Evolutionary conservation across 345 rosid species (phyloP).

Genomic region (Dipteronia sinensis): DNA sequence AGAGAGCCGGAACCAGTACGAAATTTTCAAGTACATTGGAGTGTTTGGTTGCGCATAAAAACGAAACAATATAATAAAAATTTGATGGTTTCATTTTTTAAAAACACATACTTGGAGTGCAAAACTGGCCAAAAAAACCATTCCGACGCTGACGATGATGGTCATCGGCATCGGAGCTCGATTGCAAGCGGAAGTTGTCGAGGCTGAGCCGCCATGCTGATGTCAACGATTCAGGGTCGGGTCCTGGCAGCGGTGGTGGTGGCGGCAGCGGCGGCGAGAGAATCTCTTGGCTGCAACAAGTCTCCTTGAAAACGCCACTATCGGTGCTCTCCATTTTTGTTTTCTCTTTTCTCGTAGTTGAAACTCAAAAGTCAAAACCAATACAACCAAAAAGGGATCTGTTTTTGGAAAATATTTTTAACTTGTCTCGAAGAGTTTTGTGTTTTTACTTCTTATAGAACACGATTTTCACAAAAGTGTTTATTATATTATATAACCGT

Average conservation of each 20-base stretch:
- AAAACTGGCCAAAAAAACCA: conserved; percentile 36
- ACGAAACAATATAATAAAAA: too few relatives aligned
- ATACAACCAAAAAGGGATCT: too few relatives aligned
- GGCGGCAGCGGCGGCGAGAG: conserved; percentile 27
- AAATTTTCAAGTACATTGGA: too few relatives aligned
- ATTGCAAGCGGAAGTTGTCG: conserved; percentile 42
- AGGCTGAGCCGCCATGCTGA: conserved; percentile 54
- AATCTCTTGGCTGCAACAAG: background rate
- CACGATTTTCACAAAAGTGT: background rate
- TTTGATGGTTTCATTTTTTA: too few relatives aligned
- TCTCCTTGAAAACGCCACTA: background rate
- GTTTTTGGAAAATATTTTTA: too few relatives aligned
- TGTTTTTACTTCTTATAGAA: too few relatives aligned
- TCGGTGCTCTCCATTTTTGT: background rate
- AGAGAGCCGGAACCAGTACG: too few relatives aligned
- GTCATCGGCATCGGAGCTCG: background rate
- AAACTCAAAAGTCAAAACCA: too few relatives aligned
- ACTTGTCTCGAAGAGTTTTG: too few relatives aligned
- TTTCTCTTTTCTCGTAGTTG: too few relatives aligned
- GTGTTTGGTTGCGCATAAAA: too few relatives aligned
- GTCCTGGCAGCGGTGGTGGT: conserved; percentile 3
- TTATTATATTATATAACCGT: too few relatives aligned
- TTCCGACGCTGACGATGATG: background rate
- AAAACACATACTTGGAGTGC: conserved; percentile 31
- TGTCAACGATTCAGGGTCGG: conserved; percentile 12